Base-by-base conservation (phyloP, 176 grass and related monocot genomes). In the Zea luxurians region DNA sequence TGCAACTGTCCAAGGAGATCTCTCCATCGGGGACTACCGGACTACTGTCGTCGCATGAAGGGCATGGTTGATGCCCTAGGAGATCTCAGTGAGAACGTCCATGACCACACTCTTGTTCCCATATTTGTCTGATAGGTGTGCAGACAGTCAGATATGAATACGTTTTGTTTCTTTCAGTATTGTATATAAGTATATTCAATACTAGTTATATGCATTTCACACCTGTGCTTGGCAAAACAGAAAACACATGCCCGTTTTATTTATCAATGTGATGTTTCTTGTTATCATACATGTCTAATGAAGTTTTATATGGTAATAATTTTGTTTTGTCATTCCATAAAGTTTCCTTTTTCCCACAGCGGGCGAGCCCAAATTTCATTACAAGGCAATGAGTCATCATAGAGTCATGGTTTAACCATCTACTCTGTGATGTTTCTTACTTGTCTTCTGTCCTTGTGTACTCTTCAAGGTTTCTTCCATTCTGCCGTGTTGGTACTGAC, bases 401-500 rank as follows among this genome's bases (percentile, higher is more conserved):
- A 1, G 27, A 27, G 27, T 27, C 27, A 27, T 27, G 27, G 27
- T 27, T 27, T 3, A 61, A 61, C 59, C 21, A 61, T 61, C 3
- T 61, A 12, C 21, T 35, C 20, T 27, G 8, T 61, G 20, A 35
- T 61, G n/a, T 20, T 58, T 58, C 66, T 47, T 87, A 63, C 70
- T 80, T 85, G 21, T 41, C 69, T 61, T 62, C 48, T 61, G 71
- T 47, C 46, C 64, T 83, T 65, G 54, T 62, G 50, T 86, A 64
- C 70, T 64, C 82, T 67, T 85, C 55, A 79, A 97, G 94, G 60
- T 97, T 97, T 90, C 70, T 97, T 82, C 94, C 94, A 47, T 97
- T 97, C 78, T 97, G 94, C 71, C 91, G 94, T 74, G 87, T 94
- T 4, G 94, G 94, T 72, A 94, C 80, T 78, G 95, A 89, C 45